These are phyloP conservation scores for Albatrellus ellisii DNA, from an alignment of 768 basidiomycete species.

Conservation along the genomic window DNA sequence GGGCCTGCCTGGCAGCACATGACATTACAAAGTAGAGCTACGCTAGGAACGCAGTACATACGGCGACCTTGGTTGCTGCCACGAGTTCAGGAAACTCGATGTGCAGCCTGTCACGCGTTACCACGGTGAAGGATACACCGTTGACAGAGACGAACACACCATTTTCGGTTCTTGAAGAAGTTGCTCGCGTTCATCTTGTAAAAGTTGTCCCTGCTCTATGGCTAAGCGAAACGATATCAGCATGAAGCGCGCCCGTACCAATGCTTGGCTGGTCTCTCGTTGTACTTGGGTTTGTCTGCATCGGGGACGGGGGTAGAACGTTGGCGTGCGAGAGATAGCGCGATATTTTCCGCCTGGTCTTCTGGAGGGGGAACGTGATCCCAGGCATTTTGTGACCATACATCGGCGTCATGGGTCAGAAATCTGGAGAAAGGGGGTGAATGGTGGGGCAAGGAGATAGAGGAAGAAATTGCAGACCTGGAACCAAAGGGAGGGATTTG, in stretches of 20 bases:
- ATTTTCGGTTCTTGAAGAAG: slow-evolving; percentile 93
- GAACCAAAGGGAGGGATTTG: slow-evolving; percentile 62
- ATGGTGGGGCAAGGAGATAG: slow-evolving; percentile 6
- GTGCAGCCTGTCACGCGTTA: slow-evolving; percentile 44
- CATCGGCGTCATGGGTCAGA: slow-evolving; percentile 53
- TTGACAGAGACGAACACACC: slow-evolving; percentile 28
- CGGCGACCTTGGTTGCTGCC: slow-evolving; percentile 36
- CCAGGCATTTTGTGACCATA: slow-evolving; percentile 87
- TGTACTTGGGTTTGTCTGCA: slow-evolving; percentile 57
- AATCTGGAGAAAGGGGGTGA: slow-evolving; percentile 31
- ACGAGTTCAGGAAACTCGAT: slow-evolving; percentile 92
- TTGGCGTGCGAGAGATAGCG: slow-evolving; percentile 58
- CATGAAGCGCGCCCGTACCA: slow-evolving; percentile 32
- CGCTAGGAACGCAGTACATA: neutral
- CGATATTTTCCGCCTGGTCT: slow-evolving; percentile 67
- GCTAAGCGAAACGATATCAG: neutral
- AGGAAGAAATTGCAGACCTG: slow-evolving; percentile 35
- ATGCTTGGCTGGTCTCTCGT: slow-evolving; percentile 57
- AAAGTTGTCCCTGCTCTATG: slow-evolving; percentile 69
- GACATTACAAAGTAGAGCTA: slow-evolving; percentile 3
- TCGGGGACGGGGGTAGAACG: slow-evolving; percentile 58
- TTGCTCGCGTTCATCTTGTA: slow-evolving; percentile 77
- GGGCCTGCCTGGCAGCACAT: slow-evolving; percentile 89
- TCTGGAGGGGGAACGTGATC: slow-evolving; percentile 78
- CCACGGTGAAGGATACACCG: neutral